Evolutionary conservation across 1,284 basidiomycete species (phyloP).

Genomic region (Pseudozyma tsukubaensis): DNA sequence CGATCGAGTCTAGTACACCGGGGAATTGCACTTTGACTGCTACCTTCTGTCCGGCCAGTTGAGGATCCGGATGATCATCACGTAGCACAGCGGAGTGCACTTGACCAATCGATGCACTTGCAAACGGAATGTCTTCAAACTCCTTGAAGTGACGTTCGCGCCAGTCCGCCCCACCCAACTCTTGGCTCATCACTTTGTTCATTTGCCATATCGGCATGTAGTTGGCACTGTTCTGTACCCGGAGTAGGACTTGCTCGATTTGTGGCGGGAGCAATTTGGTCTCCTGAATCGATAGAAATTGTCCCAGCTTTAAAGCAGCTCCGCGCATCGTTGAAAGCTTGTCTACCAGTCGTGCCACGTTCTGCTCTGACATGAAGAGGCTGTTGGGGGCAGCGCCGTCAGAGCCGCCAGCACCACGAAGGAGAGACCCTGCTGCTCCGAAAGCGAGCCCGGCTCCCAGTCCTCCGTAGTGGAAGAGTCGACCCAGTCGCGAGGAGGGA

Average conservation of each 20-base stretch:
- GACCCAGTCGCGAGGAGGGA: constrained; percentile 66
- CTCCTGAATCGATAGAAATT: constrained; percentile 96
- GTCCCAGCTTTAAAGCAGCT: constrained; percentile 94
- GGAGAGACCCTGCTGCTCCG: constrained; percentile 60
- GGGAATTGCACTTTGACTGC: constrained; percentile 98
- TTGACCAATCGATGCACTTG: constrained; percentile 96
- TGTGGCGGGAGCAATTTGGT: constrained; percentile 78
- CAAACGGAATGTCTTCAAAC: constrained; percentile 89
- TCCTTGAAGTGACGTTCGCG: constrained; percentile 75
- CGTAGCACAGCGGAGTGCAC: constrained; percentile 83
- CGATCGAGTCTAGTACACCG: constrained; percentile 85
- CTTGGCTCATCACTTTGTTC: constrained; percentile 81
- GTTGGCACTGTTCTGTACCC: constrained; percentile 94
- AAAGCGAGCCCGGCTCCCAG: constrained; percentile 66
- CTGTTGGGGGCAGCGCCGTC: constrained; percentile 10
- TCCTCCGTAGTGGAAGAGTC: constrained; percentile 66
- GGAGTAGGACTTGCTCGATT: constrained; percentile 85
- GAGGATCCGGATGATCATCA: constrained; percentile 45
- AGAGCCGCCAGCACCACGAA: constrained; percentile 35
- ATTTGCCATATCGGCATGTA: constrained; percentile 99
- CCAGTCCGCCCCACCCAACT: constrained; percentile 82
- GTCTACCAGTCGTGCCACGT: constrained; percentile 87
- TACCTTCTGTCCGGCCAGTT: constrained; percentile 69
- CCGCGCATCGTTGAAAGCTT: constrained; percentile 95
- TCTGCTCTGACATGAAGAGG: constrained; percentile 71